Evolutionary conservation across 441 rosid species (phyloP).

Genomic region (Populus hybrid): DNA sequence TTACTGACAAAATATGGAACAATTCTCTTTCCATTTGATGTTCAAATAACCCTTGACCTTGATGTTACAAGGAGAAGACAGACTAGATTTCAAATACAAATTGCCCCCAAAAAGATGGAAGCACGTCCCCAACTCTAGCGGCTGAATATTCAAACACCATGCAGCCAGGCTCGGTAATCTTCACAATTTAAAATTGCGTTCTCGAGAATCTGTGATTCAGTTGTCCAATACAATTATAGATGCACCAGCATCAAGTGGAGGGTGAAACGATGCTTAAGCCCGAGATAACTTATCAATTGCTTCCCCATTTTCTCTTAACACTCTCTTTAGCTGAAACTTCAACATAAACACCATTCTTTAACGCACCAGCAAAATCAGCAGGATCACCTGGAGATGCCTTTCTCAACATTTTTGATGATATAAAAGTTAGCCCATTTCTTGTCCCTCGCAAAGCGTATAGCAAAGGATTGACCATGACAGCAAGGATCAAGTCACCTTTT

Average conservation of each 20-base stretch:
- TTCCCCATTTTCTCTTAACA: slow-evolving; percentile 84
- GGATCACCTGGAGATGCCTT: slow-evolving; percentile 22
- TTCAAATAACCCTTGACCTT: too few relatives aligned
- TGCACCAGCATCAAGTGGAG: not conserved
- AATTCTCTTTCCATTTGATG: too few relatives aligned
- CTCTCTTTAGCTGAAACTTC: slow-evolving; percentile 67
- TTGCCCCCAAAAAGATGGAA: not conserved
- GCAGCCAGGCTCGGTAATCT: not conserved
- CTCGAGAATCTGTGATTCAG: not conserved
- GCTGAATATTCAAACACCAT: not conserved
- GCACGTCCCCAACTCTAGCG: not conserved
- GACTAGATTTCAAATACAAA: too few relatives aligned
- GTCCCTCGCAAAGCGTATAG: slow-evolving; percentile 63
- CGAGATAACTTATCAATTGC: slow-evolving; percentile 35
- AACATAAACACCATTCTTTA: slow-evolving; percentile 32
- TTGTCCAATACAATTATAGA: not conserved
- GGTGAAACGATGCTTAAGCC: slow-evolving; percentile 14
- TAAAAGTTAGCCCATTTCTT: slow-evolving; percentile 47
- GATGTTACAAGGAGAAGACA: too few relatives aligned
- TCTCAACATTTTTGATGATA: slow-evolving; percentile 48
- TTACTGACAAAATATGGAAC: too few relatives aligned
- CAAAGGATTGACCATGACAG: slow-evolving; percentile 66
- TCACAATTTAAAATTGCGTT: not conserved
- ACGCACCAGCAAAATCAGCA: slow-evolving; percentile 22
- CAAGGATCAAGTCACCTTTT: slow-evolving; percentile 70